phyloP scores from a whole-genome alignment of 1,139 yeast genomes.

The Casaregolazyma suthepensis region DNA sequence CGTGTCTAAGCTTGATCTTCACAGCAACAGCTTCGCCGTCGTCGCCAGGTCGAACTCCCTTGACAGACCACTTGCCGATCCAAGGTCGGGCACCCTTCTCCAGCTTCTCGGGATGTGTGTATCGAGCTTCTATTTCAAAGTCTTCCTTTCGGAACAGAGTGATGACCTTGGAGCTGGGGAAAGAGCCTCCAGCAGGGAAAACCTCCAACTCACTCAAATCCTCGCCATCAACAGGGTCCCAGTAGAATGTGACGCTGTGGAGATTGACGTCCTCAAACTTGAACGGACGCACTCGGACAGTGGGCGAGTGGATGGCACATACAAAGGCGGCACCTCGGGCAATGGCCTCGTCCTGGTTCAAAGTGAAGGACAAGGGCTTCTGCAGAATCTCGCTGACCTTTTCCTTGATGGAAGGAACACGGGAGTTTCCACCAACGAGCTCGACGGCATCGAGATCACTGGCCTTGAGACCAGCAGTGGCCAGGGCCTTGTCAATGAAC shows the following conservation, averaged over 20 bases:
- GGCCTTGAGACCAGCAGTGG: slow-evolving; percentile 64
- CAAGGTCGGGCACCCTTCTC: slow-evolving; percentile 60
- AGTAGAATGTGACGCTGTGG: slow-evolving; percentile 86
- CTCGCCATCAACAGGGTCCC: slow-evolving; percentile 90
- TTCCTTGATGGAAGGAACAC: slow-evolving; percentile 90
- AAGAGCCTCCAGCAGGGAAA: slow-evolving; percentile 87
- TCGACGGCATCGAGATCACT: slow-evolving; percentile 86
- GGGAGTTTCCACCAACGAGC: slow-evolving; percentile 96
- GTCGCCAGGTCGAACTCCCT: slow-evolving; percentile 75
- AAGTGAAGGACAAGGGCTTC: slow-evolving; percentile 84
- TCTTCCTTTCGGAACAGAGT: slow-evolving; percentile 90
- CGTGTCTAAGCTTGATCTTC: slow-evolving; percentile 92
- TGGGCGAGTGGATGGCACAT: slow-evolving; percentile 98
- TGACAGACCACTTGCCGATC: slow-evolving; percentile 80
- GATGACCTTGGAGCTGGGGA: slow-evolving; percentile 94
- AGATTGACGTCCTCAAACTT: slow-evolving; percentile 94
- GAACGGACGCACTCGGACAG: slow-evolving; percentile 97
- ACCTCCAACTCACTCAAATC: slow-evolving; percentile 92
- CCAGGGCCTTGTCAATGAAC: slow-evolving; percentile 79
- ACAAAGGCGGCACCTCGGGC: slow-evolving; percentile 99
- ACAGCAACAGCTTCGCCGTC: slow-evolving; percentile 78
- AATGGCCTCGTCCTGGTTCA: slow-evolving; percentile 98
- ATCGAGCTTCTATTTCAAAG: slow-evolving; percentile 79
- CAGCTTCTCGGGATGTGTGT: slow-evolving; percentile 67
- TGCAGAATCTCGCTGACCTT: slow-evolving; percentile 75